phyloP scores from a whole-genome alignment of 2,329 filamentous ascomycete genomes.

The Pseudogymnoascus sp. region DNA sequence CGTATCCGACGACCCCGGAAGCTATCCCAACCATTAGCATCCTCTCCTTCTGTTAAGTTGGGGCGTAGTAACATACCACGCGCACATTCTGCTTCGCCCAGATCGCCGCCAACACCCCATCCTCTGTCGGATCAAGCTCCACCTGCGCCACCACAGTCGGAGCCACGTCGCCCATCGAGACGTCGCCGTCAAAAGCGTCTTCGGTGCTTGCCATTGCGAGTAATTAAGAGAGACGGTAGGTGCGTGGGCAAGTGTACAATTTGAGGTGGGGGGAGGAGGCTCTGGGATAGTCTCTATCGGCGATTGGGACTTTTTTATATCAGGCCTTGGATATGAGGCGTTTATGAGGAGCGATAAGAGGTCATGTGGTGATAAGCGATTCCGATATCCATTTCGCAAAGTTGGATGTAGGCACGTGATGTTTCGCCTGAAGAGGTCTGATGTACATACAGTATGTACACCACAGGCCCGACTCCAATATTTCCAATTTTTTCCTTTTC shows the following conservation, averaged over 20 bases:
- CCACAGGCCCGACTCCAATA: background rate
- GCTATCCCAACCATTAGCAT: constrained; percentile 39
- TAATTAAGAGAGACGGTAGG: background rate
- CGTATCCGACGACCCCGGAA: constrained; percentile 77
- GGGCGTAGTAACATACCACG: constrained; percentile 46
- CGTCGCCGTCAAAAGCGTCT: constrained; percentile 18
- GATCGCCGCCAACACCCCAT: constrained; percentile 42
- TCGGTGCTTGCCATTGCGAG: background rate
- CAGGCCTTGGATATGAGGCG: background rate
- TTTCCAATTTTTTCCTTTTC: background rate
- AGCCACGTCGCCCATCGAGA: constrained; percentile 23
- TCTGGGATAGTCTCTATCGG: background rate
- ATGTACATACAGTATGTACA: background rate
- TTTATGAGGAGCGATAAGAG: background rate
- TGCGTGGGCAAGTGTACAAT: background rate
- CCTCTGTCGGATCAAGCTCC: constrained; percentile 23
- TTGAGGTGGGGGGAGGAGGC: background rate
- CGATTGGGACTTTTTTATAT: constrained; percentile 1
- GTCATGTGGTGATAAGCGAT: background rate
- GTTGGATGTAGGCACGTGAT: background rate
- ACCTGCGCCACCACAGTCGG: constrained; percentile 5
- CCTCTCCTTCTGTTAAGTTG: background rate
- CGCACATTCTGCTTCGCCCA: constrained; percentile 50
- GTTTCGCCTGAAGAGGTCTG: background rate
- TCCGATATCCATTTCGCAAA: background rate